These are phyloP conservation scores for Puccinellia tenuiflora DNA, from an alignment of 176 grass and related monocot species.

Conservation along the genomic window DNA sequence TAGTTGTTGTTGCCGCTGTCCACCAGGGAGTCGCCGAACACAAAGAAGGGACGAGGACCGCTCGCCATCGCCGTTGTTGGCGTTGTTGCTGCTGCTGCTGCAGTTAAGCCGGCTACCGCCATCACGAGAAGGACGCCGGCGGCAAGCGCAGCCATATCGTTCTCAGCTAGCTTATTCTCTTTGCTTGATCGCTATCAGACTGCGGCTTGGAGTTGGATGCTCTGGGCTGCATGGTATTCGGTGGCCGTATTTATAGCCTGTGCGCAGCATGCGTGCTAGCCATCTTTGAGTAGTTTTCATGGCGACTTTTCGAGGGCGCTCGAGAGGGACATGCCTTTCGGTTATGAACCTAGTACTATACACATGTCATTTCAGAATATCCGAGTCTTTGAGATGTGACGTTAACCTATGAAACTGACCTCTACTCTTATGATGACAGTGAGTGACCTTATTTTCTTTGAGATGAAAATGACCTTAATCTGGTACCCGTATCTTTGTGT, in stretches of 20 bases:
- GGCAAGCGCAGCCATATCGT: neutral
- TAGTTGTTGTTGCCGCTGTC: slow-evolving; percentile 20
- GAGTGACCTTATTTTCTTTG: neutral
- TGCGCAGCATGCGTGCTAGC: neutral
- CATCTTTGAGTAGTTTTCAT: neutral
- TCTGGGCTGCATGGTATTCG: neutral
- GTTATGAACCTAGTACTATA: neutral
- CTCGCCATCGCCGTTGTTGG: neutral
- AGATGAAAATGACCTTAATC: neutral
- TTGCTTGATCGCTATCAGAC: neutral
- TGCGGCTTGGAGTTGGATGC: neutral
- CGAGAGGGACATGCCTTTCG: neutral
- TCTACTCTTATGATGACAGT: neutral
- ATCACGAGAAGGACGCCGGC: neutral
- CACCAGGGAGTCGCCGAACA: slow-evolving; percentile 12
- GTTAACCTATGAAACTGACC: neutral
- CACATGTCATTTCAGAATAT: neutral
- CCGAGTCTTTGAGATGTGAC: neutral
- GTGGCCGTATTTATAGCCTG: neutral
- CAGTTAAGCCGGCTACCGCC: neutral
- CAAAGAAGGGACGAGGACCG: neutral
- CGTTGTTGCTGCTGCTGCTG: neutral
- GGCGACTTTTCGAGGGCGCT: neutral
- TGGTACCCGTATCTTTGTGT: neutral
- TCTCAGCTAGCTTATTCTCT: neutral